Base-by-base conservation (phyloP, 345 rosid species). In the Camelina sativa region DNA sequence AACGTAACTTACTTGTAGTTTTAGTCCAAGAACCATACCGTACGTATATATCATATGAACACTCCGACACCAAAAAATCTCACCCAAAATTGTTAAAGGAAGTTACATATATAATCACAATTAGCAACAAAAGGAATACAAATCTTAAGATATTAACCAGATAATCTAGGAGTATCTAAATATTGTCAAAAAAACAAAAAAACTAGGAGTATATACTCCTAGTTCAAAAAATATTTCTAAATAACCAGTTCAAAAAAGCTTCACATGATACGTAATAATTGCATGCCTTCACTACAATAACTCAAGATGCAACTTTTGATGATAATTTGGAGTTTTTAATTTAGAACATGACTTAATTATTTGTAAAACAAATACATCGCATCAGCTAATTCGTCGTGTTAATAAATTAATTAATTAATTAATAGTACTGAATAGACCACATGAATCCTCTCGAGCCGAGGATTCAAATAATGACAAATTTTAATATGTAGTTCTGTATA, bases 391-490 rank as follows among this genome's bases (percentile, higher is more conserved):
- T 55, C 32, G 28, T 64, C 40, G 11, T 11, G 50, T 46, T 64
- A 55, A 8, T 9, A 8, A 9, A 9, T 38, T 7, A 7, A 37
- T 8, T 7, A 7, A 37, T 8, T 37, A 38, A 73, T 32, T 30
- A 54, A 30, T 64, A 62, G 62, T 41, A 12, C 70, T 40, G 53
- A 16, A 17, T 53, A 72, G 57, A 32, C 65, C 71, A 73, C 38
- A 64, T 64, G 71, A 73, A 54, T 73, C 71, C 71, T 43, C 65
- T 71, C 65, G 8, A 43, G 40, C 71, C 48, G 64, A 38, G 57
- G 9, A 72, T 53, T 28, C 12, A 72, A 7, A 25, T 50, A 52
- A 52, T 16, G 20, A 62, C 43, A 62, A 8, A 23, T 25, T 16
- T 43, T 13, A 15, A 52, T 52, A 54, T 54, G 28, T 53, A 23